Base-by-base conservation (phyloP, 805 yeast species). In the Candida michaelii region DNA sequence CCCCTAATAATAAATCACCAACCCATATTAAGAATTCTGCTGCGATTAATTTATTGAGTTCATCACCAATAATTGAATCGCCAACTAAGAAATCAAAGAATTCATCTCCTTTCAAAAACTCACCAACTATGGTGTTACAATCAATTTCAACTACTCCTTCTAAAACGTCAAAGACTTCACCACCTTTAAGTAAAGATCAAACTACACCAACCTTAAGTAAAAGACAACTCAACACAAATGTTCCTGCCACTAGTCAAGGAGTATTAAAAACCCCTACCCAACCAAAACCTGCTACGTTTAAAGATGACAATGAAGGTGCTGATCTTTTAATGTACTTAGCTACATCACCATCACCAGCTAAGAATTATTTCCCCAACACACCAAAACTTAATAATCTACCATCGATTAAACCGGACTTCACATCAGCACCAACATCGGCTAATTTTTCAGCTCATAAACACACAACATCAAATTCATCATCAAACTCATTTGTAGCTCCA, bases 291-390 rank as follows among this genome's bases (percentile, higher is more conserved):
- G 49, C 50, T 19, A 58, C 53, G 21, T 49, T 52, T 35, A 59
- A 56, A 43, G 61, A 65, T 37, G 73, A 71, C 48, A 64, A 64
- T 25, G 93, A 85, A 61, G 96, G 95, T 11, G 96, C 95, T 1
- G 91, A 84, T 58, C 65, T 88, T 47, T 72, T 88, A 47, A 76
- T 88, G 79, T 88, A 79, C 60, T 68, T 88, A 51, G 95, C 96
- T 2, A 84, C 90, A 5, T 85, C 93, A 7, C 96, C 96, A 1
- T 78, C 86, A 0, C 85, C 85, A 1, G 78, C 79, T 42, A 68
- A 68, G 42, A 68, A 71, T 11, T 52, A 53, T 40, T 58, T 53
- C 43, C 56, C 56, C 21, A 55, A 53, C 45, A 65, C 72, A 3
- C 71, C 74, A 7, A 56, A 47, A 46, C 21, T 45, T 30, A 30